Evolutionary conservation across 164 flowering plant genomes (phyloP), one percentile per base, ranked within the genome.

Genomic region (Cinnamomum chago): DNA sequence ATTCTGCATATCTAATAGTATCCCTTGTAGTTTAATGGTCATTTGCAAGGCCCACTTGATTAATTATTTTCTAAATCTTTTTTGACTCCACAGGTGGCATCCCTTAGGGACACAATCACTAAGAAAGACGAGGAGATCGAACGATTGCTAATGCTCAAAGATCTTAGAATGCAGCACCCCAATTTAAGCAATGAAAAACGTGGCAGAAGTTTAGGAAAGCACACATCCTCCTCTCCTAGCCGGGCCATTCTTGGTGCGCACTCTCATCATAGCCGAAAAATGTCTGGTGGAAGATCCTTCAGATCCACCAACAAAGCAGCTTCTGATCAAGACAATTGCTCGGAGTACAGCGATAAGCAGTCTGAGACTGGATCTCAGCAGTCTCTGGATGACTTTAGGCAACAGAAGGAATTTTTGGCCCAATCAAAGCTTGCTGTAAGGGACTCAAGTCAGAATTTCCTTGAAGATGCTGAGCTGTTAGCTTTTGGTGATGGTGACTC

Each of bases 61-160:
- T 55, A 17, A 55, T 20, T 55, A 17, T 70, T 6, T 13, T 47
- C 47, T 40, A 40, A 5, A 55, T 55, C 5, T 55, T 4, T 15
- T 1, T 17, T 62, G 28, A 66, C 52, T 23, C 28, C 80, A 68
- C 83, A 95, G 99, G 90, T 95, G 72, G 86, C 91, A 70, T 82
- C 93, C 73, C 95, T 93, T 15, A 92, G 87, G 77, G 97, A 95
- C 80, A 85, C 83, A 35, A 88, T 95, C 67, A 79, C 91, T 1
- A 90, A 83, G 77, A 95, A 89, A 78, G 99, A 95, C 70, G 96
- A 89, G 64, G 98, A 95, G 85, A 93, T 95, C 51, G 97, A 90
- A 78, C 80, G 87, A 67, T 71, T 92, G 79, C 96, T 87, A 65
- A 73, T 88, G 65, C 84, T 84, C 20, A 89, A 82, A 81, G 90